A percentile compares a stretch with the other conserved stretches of the same genome.
Conservation (phyloP, 2,329 filamentous ascomycete genomes). For the Gnomoniopsis sp. region DNA sequence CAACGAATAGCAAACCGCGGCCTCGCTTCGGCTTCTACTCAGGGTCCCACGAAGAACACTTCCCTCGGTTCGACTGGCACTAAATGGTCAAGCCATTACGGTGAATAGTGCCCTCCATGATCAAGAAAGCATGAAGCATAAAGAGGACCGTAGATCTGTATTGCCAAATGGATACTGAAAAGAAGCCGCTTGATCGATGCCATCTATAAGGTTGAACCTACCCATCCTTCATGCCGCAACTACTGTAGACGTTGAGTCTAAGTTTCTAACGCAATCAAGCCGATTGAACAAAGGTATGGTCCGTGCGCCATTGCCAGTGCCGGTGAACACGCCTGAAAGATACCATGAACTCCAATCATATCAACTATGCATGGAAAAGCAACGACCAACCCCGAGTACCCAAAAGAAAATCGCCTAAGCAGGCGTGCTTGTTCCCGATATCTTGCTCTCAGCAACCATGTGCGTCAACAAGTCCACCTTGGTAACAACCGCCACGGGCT, state of each 20-base stretch:
- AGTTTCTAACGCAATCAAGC: slow-evolving; percentile 7
- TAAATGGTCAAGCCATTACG: no score
- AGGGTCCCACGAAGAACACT: no score
- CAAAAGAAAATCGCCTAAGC: slow-evolving; percentile 13
- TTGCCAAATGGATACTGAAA: neutral
- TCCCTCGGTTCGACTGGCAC: no score
- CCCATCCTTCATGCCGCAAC: slow-evolving; percentile 1
- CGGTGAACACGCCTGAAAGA: neutral
- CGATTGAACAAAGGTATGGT: slow-evolving; percentile 17
- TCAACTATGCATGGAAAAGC: slow-evolving; percentile 1
- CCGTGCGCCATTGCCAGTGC: slow-evolving; percentile 18
- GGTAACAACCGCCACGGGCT: slow-evolving; percentile 86
- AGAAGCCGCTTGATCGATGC: neutral
- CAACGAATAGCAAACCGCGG: no score
- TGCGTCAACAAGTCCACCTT: slow-evolving; percentile 95
- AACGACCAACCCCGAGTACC: neutral
- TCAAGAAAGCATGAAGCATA: no score
- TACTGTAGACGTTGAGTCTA: slow-evolving; percentile 31
- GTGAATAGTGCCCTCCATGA: no score
- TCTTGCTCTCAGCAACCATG: slow-evolving; percentile 68
- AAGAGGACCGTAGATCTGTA: no score
- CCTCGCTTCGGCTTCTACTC: no score
- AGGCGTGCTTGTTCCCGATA: slow-evolving; percentile 5
- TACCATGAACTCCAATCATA: slow-evolving; percentile 3
- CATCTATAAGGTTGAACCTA: slow-evolving; percentile 14